These are phyloP conservation scores for Physaria fendleri DNA, from an alignment of 345 rosid genomes.

Conservation along the genomic window DNA sequence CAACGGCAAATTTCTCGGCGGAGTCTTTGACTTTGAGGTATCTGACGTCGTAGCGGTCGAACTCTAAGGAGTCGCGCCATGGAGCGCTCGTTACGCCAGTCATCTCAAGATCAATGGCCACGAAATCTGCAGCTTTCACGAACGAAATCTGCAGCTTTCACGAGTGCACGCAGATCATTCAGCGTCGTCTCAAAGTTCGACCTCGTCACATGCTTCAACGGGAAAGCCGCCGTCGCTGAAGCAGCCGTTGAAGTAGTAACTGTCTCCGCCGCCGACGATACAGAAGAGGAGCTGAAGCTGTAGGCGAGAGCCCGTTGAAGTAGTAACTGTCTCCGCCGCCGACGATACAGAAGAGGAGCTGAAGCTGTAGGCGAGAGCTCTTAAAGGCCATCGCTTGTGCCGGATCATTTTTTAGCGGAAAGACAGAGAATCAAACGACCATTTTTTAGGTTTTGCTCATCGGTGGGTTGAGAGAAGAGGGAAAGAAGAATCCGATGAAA, in stretches of 20 bases:
- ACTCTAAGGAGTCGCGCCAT: constrained; percentile 83
- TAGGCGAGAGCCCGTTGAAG: constrained; percentile 27
- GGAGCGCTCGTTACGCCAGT: constrained; percentile 82
- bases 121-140: constrained; percentile 73
- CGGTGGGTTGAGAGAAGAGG: constrained; percentile 6
- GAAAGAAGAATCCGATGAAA: background rate
- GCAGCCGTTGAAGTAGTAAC: constrained; percentile 1
- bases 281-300: constrained; percentile 30
- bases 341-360: too few species aligned
- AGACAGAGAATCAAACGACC: constrained; percentile 10
- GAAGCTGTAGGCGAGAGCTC: constrained; percentile 33
- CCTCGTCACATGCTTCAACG: constrained; percentile 65
- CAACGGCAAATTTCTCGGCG: constrained; percentile 88
- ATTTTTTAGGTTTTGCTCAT: constrained; percentile 9
- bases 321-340: constrained; percentile 1
- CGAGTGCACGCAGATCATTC: constrained; percentile 45
- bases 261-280: constrained; percentile 14
- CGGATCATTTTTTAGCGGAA: constrained; percentile 23
- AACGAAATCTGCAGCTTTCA: constrained; percentile 79
- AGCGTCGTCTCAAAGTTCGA: constrained; percentile 72
- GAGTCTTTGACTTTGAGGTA: constrained; percentile 94
- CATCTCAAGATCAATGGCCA: constrained; percentile 95
- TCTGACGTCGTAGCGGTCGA: constrained; percentile 66
- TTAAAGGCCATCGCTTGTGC: constrained; percentile 33
- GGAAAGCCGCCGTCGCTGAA: constrained; percentile 40